Conservation (phyloP, 2,329 filamentous ascomycete species). For the Colletotrichum phormii region DNA sequence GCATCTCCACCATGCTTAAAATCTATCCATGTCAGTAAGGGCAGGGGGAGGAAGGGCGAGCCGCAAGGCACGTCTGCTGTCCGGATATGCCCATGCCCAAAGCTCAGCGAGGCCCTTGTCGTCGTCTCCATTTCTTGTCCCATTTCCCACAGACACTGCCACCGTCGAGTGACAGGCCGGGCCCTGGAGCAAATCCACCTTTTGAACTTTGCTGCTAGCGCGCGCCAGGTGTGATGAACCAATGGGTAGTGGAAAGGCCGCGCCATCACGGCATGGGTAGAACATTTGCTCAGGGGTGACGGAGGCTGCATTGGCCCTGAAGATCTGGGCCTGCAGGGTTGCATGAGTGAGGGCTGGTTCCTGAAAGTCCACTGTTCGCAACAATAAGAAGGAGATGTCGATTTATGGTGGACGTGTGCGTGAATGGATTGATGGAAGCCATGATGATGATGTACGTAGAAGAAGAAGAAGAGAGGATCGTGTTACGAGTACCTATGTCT, state of each 20-base stretch:
- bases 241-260: conserved; percentile 28
- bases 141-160: conserved; percentile 35
- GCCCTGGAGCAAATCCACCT: conserved; percentile 30
- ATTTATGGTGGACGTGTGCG: background rate
- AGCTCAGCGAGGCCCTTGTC: conserved; percentile 8
- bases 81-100: conserved; percentile 17
- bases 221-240: conserved; percentile 25
- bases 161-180: conserved; percentile 32
- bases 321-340: conserved; percentile 11
- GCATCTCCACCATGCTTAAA: conserved; percentile 37
- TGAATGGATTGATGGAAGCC: background rate
- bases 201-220: conserved; percentile 32
- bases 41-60: background rate
- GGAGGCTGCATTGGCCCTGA: conserved; percentile 13
- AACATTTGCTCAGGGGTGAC: conserved; percentile 21
- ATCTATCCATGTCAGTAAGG: conserved; percentile 26
- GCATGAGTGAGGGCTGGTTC: background rate
- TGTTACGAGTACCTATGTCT: no score
- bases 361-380: background rate
- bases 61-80: conserved; percentile 1
- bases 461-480: no score
- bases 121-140: conserved; percentile 9
- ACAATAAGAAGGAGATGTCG: background rate
- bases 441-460: background rate
- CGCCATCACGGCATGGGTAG: conserved; percentile 30